A percentile compares a stretch with the other conserved stretches of the same genome.
phyloP scores from a whole-genome alignment of 768 basidiomycete species.

The Phanerochaete carnosa region DNA sequence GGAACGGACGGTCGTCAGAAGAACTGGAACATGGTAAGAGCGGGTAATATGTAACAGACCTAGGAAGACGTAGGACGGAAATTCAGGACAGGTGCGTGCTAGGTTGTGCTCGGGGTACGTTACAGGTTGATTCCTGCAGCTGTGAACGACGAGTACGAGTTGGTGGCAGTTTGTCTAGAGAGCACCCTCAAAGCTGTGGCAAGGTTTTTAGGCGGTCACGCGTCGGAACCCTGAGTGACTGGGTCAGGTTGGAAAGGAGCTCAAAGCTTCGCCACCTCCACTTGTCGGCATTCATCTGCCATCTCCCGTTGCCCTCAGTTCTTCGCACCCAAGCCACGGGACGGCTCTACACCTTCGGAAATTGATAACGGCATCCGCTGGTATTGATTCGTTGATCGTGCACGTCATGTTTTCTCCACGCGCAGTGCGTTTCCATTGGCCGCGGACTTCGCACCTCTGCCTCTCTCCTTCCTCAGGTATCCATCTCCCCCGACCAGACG shows the following conservation, averaged over 20 bases:
- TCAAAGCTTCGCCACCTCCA: constrained; percentile 3
- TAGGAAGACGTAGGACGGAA: background rate
- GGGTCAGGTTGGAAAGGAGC: background rate
- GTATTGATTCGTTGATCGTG: background rate
- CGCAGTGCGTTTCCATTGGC: background rate
- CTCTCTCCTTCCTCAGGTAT: background rate
- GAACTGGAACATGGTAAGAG: background rate
- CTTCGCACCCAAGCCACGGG: background rate
- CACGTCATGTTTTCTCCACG: constrained; percentile 4
- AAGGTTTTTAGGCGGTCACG: constrained; percentile 3
- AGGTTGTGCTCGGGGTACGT: background rate
- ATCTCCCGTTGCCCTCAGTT: background rate
- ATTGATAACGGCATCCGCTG: constrained; percentile 1
- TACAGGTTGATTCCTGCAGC: background rate
- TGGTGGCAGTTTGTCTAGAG: constrained; percentile 1
- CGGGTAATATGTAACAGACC: background rate
- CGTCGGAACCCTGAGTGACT: background rate
- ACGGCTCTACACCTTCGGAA: background rate
- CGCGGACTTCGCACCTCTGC: background rate
- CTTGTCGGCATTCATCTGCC: background rate
- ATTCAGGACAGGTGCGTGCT: background rate
- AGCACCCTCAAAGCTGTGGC: background rate
- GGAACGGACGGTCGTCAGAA: background rate
- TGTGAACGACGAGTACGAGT: background rate
- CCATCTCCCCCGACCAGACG: background rate